Evolutionary conservation across 768 basidiomycete species (phyloP), one percentile per base, ranked within the genome.

Genomic region (Mycena polygramma): DNA sequence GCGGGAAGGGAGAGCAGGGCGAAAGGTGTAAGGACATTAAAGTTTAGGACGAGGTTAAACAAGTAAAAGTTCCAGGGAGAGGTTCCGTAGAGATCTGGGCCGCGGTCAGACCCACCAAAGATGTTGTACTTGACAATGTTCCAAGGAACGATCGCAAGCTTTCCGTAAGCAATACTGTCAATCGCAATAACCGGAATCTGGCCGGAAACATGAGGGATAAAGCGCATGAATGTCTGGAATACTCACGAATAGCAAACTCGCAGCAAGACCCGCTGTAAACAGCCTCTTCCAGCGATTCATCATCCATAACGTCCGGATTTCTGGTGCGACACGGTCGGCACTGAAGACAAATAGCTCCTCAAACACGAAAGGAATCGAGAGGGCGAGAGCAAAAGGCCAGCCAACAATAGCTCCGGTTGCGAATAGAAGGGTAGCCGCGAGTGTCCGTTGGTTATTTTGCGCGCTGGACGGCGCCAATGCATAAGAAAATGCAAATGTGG

Each of bases 101-200:
- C 96, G 37, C 92, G 90, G 53, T 89, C 87, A 52, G 88, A 79
- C 41, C 89, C 89, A 19, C 94, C 91, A 80, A 99, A 94, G 71
- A 99, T 87, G 80, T 99, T 99, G 86, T 99, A 99, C 59, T 83
- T 85, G 75, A 99, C 81, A 73, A 99, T 97, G 80, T 99, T 98
- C 92, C 95, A 95, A 1, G 97, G 94, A 4, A 95, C 94, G 63
- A 97, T 79, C 7, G 88, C 86, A 48, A 91, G 83, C 67, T 88
- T 91, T 22, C 94, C 94, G 77, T 98, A 99, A 2, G 93, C 95
- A 70, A 91, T 83, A 35, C 92, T 95, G 82, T 99, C 98, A 64
- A 98, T 84, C 35, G 84, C 85, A 67, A 94, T 80, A 73, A 97
- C 92, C 3, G 97, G 96, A 66, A 97, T 80, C 97, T 99, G 39